A percentile compares a stretch with the other conserved stretches of the same genome.
Conservation (phyloP, 805 yeast genomes). For the Candida ulmi region DNA sequence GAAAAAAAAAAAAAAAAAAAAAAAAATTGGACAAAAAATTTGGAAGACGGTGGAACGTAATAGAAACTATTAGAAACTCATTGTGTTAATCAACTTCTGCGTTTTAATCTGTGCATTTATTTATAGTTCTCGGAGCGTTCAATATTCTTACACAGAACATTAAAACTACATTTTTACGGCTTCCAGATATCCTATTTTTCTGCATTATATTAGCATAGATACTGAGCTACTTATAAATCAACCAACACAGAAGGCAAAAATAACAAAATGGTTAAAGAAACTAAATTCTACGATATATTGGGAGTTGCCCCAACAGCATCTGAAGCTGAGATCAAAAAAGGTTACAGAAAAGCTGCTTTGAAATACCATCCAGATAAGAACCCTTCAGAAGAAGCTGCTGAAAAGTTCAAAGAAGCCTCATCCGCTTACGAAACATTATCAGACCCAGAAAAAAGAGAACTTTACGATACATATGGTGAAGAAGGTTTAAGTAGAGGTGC, state of each 20-base stretch:
- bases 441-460: constrained; percentile 81
- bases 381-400: constrained; percentile 87
- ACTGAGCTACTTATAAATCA: no score
- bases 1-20: no score
- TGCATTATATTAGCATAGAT: no score
- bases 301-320: constrained; percentile 68
- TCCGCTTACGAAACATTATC: constrained; percentile 85
- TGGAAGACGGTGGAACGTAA: neutral
- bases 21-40: neutral
- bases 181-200: no score
- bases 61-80: neutral
- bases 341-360: constrained; percentile 75
- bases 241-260: constrained; percentile 1
- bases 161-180: no score
- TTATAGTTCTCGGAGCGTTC: no score
- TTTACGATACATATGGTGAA: constrained; percentile 87
- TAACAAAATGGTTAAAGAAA: constrained; percentile 67
- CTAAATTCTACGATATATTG: constrained; percentile 67
- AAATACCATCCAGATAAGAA: constrained; percentile 83
- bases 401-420: constrained; percentile 87
- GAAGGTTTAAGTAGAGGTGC: constrained; percentile 78
- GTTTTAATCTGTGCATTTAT: neutral
- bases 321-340: constrained; percentile 71
- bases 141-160: no score
- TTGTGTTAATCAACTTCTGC: neutral